Base-by-base conservation (phyloP, 2,329 filamentous ascomycete genomes). In the Aspergillus caelatus region DNA sequence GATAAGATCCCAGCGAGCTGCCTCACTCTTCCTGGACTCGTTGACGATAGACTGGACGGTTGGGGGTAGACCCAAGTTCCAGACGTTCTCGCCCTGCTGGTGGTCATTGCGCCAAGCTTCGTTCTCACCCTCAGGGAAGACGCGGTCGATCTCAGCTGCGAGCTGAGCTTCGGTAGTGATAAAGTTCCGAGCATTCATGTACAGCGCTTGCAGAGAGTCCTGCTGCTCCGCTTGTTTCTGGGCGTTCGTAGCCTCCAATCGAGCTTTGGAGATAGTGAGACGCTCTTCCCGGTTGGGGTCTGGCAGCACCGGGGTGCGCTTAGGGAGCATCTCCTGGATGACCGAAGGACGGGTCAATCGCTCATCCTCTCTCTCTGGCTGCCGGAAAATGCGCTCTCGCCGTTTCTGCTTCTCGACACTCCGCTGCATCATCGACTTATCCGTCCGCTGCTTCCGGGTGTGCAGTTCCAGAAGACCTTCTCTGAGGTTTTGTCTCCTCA, bases 101-200 rank as follows among this genome's bases (percentile, higher is more conserved):
- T 73, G 79, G 74, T 80, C 80, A 71, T 67, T 84, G 68, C 63
- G 76, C 76, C 76, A 80, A 46, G 74, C 77, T 28, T 72, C 69
- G 65, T 79, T 79, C 80, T 76, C 79, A 66, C 87, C 84, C 30
- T 88, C 87, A 19, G 87, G 85, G 79, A 97, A 99, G n/a, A 90
- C 84, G 66, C 84, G 80, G 26, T 96, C 90, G 62, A 97, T 89
- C 68, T 88, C 86, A 19, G 83, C 82, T 70, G 91, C 86, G 39
- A 99, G 85, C 76, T 96, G 90, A 57, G 85, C 81, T 76, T 96
- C 93, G 28, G 86, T 89, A 21, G 93, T 89, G 74, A 99, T 97
- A 80, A 98, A 99, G 45, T 87, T 83, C 30, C 91, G 87, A 6
- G 95, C 93, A 70, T 93, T 91, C 81, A 95, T 91, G 80, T 99